phyloP scores from a whole-genome alignment of 441 rosid species.

The Pelargonium fulgidum region DNA sequence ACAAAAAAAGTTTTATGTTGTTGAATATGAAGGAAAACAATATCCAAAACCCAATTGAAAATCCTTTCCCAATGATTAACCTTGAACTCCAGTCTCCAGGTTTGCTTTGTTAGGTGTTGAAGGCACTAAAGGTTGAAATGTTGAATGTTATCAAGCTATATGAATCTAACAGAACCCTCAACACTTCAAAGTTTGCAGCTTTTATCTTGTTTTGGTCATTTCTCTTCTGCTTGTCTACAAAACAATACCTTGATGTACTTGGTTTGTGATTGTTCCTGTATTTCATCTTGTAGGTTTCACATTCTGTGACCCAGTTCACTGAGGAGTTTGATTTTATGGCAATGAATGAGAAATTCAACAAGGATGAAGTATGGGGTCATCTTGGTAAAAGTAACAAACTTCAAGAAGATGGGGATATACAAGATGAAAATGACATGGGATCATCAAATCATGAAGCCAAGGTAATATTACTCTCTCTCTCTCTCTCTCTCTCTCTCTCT shows the following conservation, averaged over 20 bases:
- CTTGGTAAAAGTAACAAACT: slow-evolving; percentile 27
- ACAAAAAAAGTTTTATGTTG: too few relatives aligned
- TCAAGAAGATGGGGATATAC: slow-evolving; percentile 23
- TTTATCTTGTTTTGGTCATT: neutral
- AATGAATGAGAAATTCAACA: slow-evolving; percentile 37
- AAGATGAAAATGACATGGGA: slow-evolving; percentile 26
- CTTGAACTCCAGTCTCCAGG: too few relatives aligned
- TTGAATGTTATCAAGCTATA: too few relatives aligned
- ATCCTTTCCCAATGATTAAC: too few relatives aligned
- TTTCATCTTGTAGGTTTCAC: slow-evolving; percentile 23
- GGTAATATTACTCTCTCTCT: slow-evolving; percentile 15
- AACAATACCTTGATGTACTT: neutral
- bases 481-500: neutral
- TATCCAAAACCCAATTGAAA: too few relatives aligned
- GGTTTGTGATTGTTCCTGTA: neutral
- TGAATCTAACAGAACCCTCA: too few relatives aligned
- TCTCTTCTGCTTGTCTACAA: neutral
- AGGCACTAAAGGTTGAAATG: too few relatives aligned
- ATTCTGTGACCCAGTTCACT: slow-evolving; percentile 22
- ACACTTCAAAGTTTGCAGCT: neutral
- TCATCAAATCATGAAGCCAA: slow-evolving; percentile 20
- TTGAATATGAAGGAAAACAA: too few relatives aligned
- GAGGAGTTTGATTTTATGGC: slow-evolving; percentile 38
- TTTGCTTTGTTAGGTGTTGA: too few relatives aligned
- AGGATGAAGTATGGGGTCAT: slow-evolving; percentile 40